Percentiles rank a stretch among this genome's conserved stretches.
Evolutionary conservation across 2,329 filamentous ascomycete genomes (phyloP).

Genomic region (Daldinia sp.): DNA sequence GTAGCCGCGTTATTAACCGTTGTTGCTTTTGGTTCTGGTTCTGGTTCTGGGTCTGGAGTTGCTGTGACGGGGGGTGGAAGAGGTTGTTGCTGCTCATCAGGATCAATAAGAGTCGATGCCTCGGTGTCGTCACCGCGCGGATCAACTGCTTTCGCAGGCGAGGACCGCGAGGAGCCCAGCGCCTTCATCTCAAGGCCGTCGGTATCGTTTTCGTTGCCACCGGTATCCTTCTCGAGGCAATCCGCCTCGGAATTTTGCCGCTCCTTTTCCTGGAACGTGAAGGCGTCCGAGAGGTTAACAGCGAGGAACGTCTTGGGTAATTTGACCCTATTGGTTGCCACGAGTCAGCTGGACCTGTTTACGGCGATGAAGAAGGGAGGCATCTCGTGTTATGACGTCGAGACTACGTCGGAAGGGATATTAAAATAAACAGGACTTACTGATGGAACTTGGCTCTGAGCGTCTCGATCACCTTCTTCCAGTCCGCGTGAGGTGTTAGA

Average conservation of each 20-base stretch:
- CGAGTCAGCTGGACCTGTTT: conserved; percentile 23
- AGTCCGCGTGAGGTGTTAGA: conserved; percentile 89
- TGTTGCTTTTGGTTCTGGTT: no score
- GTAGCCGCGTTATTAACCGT: conserved; percentile 31
- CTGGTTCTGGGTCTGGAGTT: no score
- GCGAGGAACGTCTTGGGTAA: conserved; percentile 71
- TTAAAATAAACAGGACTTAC: conserved; percentile 64
- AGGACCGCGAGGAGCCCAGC: conserved; percentile 26
- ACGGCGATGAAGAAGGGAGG: conserved; percentile 10
- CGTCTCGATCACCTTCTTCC: conserved; percentile 97
- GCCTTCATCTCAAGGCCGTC: conserved; percentile 42
- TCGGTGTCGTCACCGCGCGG: conserved; percentile 23
- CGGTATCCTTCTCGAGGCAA: conserved; percentile 57
- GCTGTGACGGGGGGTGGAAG: conserved; percentile 34
- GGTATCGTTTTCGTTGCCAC: conserved; percentile 34
- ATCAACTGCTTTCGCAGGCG: conserved; percentile 32
- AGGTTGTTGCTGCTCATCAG: conserved; percentile 29
- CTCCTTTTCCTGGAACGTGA: conserved; percentile 66
- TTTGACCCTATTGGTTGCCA: conserved; percentile 61
- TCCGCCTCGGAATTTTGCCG: conserved; percentile 58
- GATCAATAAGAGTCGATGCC: conserved; percentile 16
- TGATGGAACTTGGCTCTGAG: conserved; percentile 94
- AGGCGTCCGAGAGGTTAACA: conserved; percentile 70
- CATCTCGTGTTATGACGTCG: conserved; percentile 20
- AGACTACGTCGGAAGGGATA: conserved; percentile 3